phyloP scores from a whole-genome alignment of 1,284 basidiomycete genomes.

The Cystobasidiaceae sp. region DNA sequence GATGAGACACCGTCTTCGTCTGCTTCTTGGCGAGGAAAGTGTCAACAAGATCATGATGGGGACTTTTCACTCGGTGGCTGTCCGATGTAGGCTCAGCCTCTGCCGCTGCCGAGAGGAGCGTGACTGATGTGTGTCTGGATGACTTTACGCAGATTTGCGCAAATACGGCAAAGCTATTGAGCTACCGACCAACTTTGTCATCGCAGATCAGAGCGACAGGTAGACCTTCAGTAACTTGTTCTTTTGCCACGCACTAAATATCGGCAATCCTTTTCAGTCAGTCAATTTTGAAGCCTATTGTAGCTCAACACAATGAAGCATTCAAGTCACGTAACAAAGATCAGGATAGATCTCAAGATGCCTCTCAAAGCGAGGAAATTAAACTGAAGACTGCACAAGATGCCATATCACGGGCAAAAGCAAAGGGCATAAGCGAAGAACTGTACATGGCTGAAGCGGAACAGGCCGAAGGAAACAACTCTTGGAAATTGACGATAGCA shows the following conservation, averaged over 20 bases:
- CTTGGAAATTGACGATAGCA: conserved; percentile 29
- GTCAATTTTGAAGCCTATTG: conserved; percentile 56
- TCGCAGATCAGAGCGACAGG: conserved; percentile 79
- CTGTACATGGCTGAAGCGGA: conserved; percentile 28
- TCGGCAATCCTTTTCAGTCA: conserved; percentile 29
- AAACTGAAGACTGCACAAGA: conserved; percentile 60
- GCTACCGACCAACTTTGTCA: conserved; percentile 69
- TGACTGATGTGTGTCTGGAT: too few species aligned
- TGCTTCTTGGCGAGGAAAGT: conserved; percentile 62
- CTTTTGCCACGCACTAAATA: too few species aligned
- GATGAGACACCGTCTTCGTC: conserved; percentile 68
- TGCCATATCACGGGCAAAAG: conserved; percentile 74
- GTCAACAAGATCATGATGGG: conserved; percentile 58
- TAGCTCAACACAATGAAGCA: conserved; percentile 57
- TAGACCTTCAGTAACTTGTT: too few species aligned
- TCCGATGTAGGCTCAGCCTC: conserved; percentile 8
- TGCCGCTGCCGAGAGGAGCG: background rate
- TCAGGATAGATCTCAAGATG: conserved; percentile 23
- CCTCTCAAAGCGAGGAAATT: conserved; percentile 55
- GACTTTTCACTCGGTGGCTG: conserved; percentile 41
- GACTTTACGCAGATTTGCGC: conserved; percentile 55
- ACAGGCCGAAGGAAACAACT: conserved; percentile 26
- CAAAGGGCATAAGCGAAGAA: conserved; percentile 59
- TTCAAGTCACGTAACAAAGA: conserved; percentile 44
- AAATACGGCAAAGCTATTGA: conserved; percentile 60